Conservation (phyloP, 208 protist genomes). For the Tetramitus jugosus region DNA sequence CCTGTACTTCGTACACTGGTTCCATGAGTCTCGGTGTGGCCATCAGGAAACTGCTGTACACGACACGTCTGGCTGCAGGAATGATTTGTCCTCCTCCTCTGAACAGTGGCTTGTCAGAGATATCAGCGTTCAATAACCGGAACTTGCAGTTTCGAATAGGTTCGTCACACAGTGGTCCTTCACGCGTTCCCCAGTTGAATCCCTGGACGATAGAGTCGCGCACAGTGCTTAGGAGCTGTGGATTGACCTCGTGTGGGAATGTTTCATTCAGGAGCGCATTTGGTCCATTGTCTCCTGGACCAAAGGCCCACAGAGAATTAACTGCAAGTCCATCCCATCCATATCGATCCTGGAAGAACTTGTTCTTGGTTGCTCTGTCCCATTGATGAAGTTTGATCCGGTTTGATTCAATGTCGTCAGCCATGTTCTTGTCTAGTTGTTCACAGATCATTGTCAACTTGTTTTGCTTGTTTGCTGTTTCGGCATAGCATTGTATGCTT, state of each 20-base stretch:
- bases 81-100: conserved; percentile 66
- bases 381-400: neutral
- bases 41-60: conserved; percentile 86
- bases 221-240: conserved; percentile 36
- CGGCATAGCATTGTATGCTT: conserved; percentile 66
- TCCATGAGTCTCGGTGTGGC: conserved; percentile 94
- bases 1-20: conserved; percentile 88
- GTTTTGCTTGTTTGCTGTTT: conserved; percentile 75
- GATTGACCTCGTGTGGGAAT: conserved; percentile 53
- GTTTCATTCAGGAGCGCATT: conserved; percentile 96
- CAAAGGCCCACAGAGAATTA: conserved; percentile 82
- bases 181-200: conserved; percentile 77
- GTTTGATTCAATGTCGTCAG: conserved; percentile 61
- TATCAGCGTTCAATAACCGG: conserved; percentile 56
- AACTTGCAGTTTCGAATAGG: conserved; percentile 76
- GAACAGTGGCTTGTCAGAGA: conserved; percentile 55
- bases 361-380: neutral
- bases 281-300: conserved; percentile 66
- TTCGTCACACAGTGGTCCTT: conserved; percentile 96
- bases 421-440: conserved; percentile 70
- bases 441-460: conserved; percentile 78
- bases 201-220: conserved; percentile 61
- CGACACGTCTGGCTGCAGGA: conserved; percentile 62
- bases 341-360: conserved; percentile 50
- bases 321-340: conserved; percentile 90